These are phyloP conservation scores for Isochrysis galbana DNA, from an alignment of 78 protist species.

Conservation along the genomic window DNA sequence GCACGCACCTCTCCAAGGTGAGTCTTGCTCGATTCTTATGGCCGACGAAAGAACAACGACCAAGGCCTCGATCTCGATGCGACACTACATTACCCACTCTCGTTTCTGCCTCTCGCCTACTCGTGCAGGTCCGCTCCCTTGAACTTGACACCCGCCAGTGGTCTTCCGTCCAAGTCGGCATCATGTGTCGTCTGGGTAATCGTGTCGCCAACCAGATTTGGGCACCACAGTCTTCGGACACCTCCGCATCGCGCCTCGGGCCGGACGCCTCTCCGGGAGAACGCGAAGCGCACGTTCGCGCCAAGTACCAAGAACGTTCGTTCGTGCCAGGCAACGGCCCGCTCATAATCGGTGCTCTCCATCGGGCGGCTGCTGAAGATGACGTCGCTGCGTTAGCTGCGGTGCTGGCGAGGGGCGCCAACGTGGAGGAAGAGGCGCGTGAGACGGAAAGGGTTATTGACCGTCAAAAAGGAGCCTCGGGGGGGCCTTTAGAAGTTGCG, in stretches of 20 bases:
- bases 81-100: not conserved
- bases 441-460: no score
- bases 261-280: not conserved
- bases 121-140: conserved; percentile 38
- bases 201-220: not conserved
- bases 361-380: not conserved
- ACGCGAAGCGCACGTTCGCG: not conserved
- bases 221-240: not conserved
- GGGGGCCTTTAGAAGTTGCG: no score
- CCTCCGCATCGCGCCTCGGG: not conserved
- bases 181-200: not conserved
- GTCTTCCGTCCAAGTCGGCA: not conserved
- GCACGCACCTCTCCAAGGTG: conserved; percentile 79
- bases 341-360: no score
- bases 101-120: no score
- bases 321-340: not conserved
- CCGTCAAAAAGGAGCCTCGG: no score
- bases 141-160: not conserved
- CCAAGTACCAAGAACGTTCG: not conserved
- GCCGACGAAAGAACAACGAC: not conserved
- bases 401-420: not conserved
- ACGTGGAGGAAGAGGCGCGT: no score
- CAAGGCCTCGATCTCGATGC: not conserved
- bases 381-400: not conserved
- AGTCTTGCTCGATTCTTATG: not conserved